These are phyloP conservation scores for Trichoderma parareesei DNA, from an alignment of 495 filamentous ascomycete genomes.

Conservation along the genomic window DNA sequence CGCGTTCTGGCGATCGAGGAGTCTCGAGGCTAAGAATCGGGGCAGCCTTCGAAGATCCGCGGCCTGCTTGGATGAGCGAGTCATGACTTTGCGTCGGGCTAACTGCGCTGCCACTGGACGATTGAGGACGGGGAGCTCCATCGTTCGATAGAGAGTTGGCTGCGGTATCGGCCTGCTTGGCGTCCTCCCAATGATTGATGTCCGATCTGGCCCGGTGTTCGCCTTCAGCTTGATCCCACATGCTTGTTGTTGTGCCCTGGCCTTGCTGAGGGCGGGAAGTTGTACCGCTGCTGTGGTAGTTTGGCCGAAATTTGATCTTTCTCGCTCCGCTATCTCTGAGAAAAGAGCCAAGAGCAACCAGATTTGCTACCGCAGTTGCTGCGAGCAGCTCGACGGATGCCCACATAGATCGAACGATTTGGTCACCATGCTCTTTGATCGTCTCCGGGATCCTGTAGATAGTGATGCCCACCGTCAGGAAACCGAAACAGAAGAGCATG, in stretches of 20 bases:
- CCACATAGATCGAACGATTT: conserved; percentile 54
- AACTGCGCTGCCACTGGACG: background rate
- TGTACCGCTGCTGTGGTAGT: conserved; percentile 12
- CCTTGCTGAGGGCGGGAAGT: background rate
- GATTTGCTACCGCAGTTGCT: conserved; percentile 54
- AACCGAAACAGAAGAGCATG: conserved; percentile 57
- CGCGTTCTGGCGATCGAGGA: background rate
- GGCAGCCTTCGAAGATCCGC: background rate
- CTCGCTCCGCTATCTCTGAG: conserved; percentile 57
- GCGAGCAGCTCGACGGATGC: conserved; percentile 58
- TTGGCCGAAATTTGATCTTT: conserved; percentile 50
- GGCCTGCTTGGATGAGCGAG: background rate
- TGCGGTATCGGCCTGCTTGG: conserved; percentile 4
- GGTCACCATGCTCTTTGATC: conserved; percentile 42
- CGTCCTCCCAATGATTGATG: background rate
- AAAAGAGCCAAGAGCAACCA: conserved; percentile 56
- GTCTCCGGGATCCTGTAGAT: conserved; percentile 52
- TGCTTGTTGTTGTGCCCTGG: background rate
- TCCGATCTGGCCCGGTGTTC: background rate
- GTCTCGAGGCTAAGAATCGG: background rate
- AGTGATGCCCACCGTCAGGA: conserved; percentile 56
- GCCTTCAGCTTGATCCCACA: background rate
- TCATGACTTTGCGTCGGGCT: conserved; percentile 5
- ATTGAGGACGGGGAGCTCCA: background rate
- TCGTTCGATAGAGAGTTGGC: background rate